A percentile compares a stretch with the other conserved stretches of the same genome.
phyloP scores from a whole-genome alignment of 2,329 filamentous ascomycete species.

The Colletotrichum costaricense region DNA sequence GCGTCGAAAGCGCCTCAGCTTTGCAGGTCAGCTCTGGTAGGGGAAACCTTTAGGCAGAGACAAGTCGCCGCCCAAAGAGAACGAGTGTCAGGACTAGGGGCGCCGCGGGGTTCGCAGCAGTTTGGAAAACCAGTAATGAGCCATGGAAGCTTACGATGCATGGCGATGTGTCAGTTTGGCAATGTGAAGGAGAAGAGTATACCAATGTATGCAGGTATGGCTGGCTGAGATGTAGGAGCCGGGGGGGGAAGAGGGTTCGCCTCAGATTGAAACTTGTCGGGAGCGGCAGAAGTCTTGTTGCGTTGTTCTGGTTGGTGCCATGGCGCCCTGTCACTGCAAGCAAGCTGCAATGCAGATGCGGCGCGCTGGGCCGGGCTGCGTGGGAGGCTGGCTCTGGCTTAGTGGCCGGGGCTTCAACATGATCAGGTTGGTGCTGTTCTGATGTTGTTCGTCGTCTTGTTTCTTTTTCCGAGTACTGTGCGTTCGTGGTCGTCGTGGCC shows the following conservation, averaged over 20 bases:
- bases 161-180: conserved; percentile 14
- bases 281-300: background rate
- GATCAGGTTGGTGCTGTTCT: background rate
- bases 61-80: conserved; percentile 13
- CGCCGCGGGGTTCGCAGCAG: background rate
- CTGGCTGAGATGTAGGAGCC: conserved; percentile 6
- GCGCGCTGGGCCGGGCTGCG: conserved; percentile 13
- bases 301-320: background rate
- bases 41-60: conserved; percentile 24
- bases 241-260: background rate
- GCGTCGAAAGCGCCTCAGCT: conserved; percentile 26
- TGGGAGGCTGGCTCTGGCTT: background rate
- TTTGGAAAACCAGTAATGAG: background rate
- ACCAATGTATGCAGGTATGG: background rate
- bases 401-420: background rate
- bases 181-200: background rate
- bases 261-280: conserved; percentile 22
- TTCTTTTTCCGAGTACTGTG: background rate
- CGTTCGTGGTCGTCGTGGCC: background rate
- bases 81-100: background rate
- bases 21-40: conserved; percentile 17
- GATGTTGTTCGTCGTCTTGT: background rate
- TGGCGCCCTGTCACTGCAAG: conserved; percentile 20
- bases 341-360: conserved; percentile 11
- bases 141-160: conserved; percentile 12